phyloP scores from a whole-genome alignment of 805 yeast species.

The Yamadazyma akitaensis region DNA sequence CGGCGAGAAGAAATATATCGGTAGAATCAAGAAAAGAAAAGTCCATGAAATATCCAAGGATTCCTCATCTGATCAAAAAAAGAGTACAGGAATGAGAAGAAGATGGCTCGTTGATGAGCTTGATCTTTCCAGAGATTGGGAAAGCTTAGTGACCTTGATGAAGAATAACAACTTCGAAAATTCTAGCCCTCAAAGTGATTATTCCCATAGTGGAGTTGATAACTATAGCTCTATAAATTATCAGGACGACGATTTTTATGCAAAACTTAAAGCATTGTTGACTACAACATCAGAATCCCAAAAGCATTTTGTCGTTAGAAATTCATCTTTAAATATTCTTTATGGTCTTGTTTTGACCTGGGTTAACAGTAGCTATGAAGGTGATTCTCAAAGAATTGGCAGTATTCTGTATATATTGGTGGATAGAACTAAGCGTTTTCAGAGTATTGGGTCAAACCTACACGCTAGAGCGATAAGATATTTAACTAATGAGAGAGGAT shows the following conservation, averaged over 20 bases:
- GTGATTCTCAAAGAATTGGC: constrained; percentile 28
- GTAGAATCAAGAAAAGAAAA: constrained; percentile 22
- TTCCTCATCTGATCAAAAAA: constrained; percentile 5
- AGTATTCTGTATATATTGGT: constrained; percentile 47
- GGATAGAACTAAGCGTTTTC: constrained; percentile 50
- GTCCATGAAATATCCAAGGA: constrained; percentile 8
- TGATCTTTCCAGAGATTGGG: constrained; percentile 48
- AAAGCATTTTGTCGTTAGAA: constrained; percentile 54
- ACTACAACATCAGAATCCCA: constrained; percentile 28
- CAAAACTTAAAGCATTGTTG: constrained; percentile 29
- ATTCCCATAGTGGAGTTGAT: constrained; percentile 8
- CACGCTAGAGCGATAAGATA: constrained; percentile 53
- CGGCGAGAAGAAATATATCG: constrained; percentile 43
- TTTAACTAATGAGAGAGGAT: constrained; percentile 40
- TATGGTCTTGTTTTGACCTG: constrained; percentile 57
- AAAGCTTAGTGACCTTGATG: constrained; percentile 43
- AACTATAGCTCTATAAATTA: constrained; percentile 17
- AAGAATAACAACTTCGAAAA: constrained; percentile 32
- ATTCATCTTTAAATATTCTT: constrained; percentile 50
- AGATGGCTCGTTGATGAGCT: constrained; percentile 60
- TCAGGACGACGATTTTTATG: constrained; percentile 26
- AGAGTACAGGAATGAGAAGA: constrained; percentile 27
- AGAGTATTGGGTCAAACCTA: constrained; percentile 53
- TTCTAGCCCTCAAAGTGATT: constrained; percentile 17
- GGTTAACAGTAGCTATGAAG: constrained; percentile 33